phyloP scores from a whole-genome alignment of 2,329 filamentous ascomycete species.

The Pseudomassariella vexata region DNA sequence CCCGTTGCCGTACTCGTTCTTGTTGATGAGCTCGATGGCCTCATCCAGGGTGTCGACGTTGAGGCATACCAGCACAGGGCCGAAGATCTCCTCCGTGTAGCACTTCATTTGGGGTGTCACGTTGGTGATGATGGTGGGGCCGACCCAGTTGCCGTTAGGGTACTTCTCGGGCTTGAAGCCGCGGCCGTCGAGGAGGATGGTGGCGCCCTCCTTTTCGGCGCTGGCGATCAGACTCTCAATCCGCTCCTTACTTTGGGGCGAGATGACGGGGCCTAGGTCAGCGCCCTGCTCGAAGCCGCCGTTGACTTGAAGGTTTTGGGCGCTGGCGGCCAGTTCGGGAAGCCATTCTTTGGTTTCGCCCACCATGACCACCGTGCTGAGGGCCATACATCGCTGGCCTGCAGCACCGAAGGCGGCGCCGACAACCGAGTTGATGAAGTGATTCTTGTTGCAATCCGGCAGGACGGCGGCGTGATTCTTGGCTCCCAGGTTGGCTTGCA shows the following conservation, averaged over 20 bases:
- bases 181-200: conserved; percentile 74
- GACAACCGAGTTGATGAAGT: conserved; percentile 77
- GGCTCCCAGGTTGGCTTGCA: conserved; percentile 80
- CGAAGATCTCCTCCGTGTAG: conserved; percentile 83
- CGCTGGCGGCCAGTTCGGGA: conserved; percentile 68
- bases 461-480: conserved; percentile 85
- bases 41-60: conserved; percentile 74
- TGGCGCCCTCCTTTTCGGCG: conserved; percentile 75
- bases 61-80: conserved; percentile 76
- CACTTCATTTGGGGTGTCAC: conserved; percentile 77
- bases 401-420: conserved; percentile 82
- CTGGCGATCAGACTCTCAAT: conserved; percentile 72
- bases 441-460: conserved; percentile 86
- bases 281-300: conserved; percentile 77
- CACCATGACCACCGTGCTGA: conserved; percentile 77
- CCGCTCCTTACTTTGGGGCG: conserved; percentile 69
- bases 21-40: conserved; percentile 76
- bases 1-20: conserved; percentile 82
- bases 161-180: conserved; percentile 72
- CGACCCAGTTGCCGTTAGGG: conserved; percentile 80
- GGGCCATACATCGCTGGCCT: conserved; percentile 81
- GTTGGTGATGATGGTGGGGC: conserved; percentile 76
- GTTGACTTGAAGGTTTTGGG: conserved; percentile 67
- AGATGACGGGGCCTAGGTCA: conserved; percentile 79
- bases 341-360: conserved; percentile 83